Percentiles rank a stretch among this genome's conserved stretches.
These are phyloP conservation scores for Begonia peltatifolia DNA, from an alignment of 306 rosid genomes.

Conservation along the genomic window DNA sequence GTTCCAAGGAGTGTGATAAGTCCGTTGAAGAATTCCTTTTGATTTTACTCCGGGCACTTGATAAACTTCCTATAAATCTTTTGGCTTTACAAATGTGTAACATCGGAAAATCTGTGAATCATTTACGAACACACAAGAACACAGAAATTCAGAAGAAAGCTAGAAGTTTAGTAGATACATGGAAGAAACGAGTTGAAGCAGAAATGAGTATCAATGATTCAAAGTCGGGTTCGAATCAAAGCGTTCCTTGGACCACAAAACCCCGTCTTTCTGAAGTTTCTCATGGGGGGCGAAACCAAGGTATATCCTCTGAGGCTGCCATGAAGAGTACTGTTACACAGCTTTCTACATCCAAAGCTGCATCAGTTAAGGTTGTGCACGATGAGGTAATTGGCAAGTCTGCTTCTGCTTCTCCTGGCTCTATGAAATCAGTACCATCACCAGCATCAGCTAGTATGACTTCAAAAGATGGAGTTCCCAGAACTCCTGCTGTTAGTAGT, in stretches of 20 bases:
- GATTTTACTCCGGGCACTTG: slow-evolving; percentile 74
- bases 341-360: slow-evolving; percentile 34
- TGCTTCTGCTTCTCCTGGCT: slow-evolving; percentile 46
- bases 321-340: slow-evolving; percentile 37
- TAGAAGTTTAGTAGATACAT: slow-evolving; percentile 72
- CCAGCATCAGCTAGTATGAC: slow-evolving; percentile 23
- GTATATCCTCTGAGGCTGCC: slow-evolving; percentile 42
- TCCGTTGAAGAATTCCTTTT: slow-evolving; percentile 74
- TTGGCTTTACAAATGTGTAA: slow-evolving; percentile 68
- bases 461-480: slow-evolving; percentile 41
- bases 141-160: slow-evolving; percentile 82
- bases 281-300: slow-evolving; percentile 50
- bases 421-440: slow-evolving; percentile 30
- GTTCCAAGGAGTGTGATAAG: slow-evolving; percentile 49
- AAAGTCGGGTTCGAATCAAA: slow-evolving; percentile 41
- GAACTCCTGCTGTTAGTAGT: slow-evolving; percentile 25
- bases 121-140: slow-evolving; percentile 64
- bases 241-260: slow-evolving; percentile 51
- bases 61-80: slow-evolving; percentile 85
- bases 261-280: slow-evolving; percentile 42
- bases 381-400: slow-evolving; percentile 41
- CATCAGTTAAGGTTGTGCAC: slow-evolving; percentile 34
- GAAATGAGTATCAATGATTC: slow-evolving; percentile 75
- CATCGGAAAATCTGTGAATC: slow-evolving; percentile 83
- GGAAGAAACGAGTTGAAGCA: slow-evolving; percentile 86